Percentiles rank a stretch among this genome's conserved stretches.
Evolutionary conservation across 345 rosid species (phyloP).

Genomic region (Eucalyptus globulus): DNA sequence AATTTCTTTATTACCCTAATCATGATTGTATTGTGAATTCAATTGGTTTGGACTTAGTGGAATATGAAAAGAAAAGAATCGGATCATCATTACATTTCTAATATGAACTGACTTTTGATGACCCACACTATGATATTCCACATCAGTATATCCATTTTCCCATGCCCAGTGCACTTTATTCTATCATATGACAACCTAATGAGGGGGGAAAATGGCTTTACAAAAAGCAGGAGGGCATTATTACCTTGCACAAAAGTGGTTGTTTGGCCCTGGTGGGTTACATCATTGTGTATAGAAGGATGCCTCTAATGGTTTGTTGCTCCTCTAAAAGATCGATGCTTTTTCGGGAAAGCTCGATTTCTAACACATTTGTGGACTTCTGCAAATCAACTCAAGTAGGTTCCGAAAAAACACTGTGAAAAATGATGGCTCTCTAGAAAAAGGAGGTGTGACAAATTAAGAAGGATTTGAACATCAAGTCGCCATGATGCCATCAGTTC

Average conservation of each 20-base stretch:
- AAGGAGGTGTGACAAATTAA: neutral
- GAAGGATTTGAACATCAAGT: too few relatives aligned
- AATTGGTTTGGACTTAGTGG: neutral
- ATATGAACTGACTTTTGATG: neutral
- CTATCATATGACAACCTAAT: neutral
- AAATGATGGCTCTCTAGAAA: neutral
- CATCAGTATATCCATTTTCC: accelerated
- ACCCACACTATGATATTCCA: neutral
- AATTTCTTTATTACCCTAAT: too few relatives aligned
- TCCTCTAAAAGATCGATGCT: too few relatives aligned
- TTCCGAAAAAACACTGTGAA: accelerated
- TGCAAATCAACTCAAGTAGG: neutral
- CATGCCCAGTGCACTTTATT: neutral
- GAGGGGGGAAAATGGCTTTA: neutral
- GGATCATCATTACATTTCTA: too few relatives aligned
- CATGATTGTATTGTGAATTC: neutral
- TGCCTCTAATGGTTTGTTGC: too few relatives aligned
- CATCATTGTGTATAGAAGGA: accelerated
- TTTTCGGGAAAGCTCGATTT: accelerated
- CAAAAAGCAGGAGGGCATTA: too few relatives aligned
- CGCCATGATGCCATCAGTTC: accelerated
- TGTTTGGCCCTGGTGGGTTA: accelerated
- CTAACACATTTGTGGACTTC: accelerated
- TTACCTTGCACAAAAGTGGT: too few relatives aligned
- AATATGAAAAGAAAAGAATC: too few relatives aligned